Conservation (phyloP, 2,329 filamentous ascomycete species). For the Colletotrichum kahawae region DNA sequence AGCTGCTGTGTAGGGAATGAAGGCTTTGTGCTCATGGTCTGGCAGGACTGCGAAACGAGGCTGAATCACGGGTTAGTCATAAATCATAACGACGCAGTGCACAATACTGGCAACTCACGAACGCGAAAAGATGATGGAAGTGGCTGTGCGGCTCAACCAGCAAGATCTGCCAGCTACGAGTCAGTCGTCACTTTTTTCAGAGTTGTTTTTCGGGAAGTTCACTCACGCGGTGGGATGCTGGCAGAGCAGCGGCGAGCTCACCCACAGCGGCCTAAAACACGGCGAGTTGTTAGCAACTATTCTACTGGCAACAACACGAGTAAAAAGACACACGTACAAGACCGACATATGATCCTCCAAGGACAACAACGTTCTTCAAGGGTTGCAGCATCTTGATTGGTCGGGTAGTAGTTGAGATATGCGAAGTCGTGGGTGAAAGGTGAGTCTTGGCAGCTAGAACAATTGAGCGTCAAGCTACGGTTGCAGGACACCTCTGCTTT, state of each 20-base stretch:
- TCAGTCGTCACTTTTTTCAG: neutral
- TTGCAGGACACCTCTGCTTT: neutral
- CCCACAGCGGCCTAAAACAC: neutral
- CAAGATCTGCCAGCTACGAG: neutral
- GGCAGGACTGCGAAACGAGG: constrained; percentile 47
- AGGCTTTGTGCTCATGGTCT: constrained; percentile 47
- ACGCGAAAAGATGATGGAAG: constrained; percentile 7
- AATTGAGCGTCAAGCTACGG: neutral
- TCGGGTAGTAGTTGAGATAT: neutral
- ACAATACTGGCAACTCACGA: neutral
- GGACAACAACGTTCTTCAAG: constrained; percentile 40
- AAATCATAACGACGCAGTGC: neutral
- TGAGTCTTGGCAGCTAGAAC: neutral
- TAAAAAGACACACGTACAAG: constrained; percentile 26
- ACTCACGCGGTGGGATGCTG: neutral
- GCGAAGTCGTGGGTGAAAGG: neutral
- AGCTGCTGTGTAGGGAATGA: constrained; percentile 48
- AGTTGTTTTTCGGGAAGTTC: neutral
- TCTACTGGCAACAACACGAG: neutral
- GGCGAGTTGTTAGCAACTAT: neutral
- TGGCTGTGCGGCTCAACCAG: constrained; percentile 11
- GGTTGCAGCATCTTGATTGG: constrained; percentile 1
- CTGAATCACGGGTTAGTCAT: constrained; percentile 28
- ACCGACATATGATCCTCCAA: constrained; percentile 51
- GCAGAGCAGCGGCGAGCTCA: constrained; percentile 6